These are phyloP conservation scores for Russula lepida DNA, from an alignment of 768 basidiomycete species.

Conservation along the genomic window DNA sequence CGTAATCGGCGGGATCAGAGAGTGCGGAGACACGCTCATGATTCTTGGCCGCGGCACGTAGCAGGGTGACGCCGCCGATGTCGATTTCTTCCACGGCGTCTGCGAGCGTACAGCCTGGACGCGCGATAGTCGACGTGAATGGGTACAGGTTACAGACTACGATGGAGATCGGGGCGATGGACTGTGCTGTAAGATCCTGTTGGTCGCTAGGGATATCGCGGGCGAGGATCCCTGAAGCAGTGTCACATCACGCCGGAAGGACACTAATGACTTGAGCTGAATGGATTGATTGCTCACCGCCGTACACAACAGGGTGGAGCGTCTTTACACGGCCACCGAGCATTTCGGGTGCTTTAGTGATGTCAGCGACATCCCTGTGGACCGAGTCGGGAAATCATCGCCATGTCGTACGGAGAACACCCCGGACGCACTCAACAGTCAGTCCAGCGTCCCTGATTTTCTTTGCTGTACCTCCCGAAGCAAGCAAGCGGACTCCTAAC, in stretches of 20 bases:
- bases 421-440: conserved; percentile 66
- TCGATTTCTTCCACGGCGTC: conserved; percentile 97
- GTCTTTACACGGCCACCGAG: no score
- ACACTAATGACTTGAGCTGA: no score
- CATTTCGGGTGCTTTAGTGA: no score
- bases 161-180: conserved; percentile 88
- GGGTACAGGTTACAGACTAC: conserved; percentile 99
- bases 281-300: no score
- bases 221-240: conserved; percentile 90
- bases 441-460: conserved; percentile 92
- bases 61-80: conserved; percentile 95
- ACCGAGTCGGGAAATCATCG: neutral
- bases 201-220: conserved; percentile 84
- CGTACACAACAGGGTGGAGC: no score
- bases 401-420: neutral
- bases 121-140: conserved; percentile 84
- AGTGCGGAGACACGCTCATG: conserved; percentile 87
- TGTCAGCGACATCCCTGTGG: no score
- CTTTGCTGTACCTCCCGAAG: conserved; percentile 96
- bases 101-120: conserved; percentile 87
- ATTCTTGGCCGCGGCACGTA: conserved; percentile 97
- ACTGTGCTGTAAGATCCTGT: conserved; percentile 67
- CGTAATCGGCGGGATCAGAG: conserved; percentile 84
- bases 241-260: no score
- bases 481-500: conserved; percentile 80